phyloP scores from a whole-genome alignment of 129 eudicot species.

The Lonicera japonica region DNA sequence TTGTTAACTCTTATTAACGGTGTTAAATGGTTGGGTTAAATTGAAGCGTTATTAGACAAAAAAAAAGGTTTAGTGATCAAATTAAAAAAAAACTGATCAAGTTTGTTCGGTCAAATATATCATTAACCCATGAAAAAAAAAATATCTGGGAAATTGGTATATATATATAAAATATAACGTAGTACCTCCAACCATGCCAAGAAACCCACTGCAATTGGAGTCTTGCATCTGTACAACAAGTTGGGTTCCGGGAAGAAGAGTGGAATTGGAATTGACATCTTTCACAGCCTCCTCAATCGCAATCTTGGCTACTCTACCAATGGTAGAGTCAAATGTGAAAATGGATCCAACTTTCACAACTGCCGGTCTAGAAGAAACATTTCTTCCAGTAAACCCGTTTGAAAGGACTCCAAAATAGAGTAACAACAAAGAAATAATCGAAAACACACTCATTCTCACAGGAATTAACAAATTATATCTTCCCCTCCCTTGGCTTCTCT shows the following conservation, averaged over 20 bases:
- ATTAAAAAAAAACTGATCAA: too few species aligned
- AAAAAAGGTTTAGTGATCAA: too few species aligned
- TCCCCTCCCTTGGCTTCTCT: too few species aligned
- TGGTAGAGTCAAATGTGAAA: conserved; percentile 70
- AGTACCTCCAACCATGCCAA: conserved; percentile 95
- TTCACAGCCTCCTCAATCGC: conserved; percentile 83
- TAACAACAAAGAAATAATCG: conserved; percentile 19
- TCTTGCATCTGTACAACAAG: conserved; percentile 43
- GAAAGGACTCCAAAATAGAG: conserved; percentile 32
- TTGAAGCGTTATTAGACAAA: too few species aligned
- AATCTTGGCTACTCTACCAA: conserved; percentile 75
- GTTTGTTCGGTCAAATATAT: too few species aligned
- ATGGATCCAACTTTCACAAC: conserved; percentile 76
- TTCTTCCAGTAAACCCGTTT: conserved; percentile 43
- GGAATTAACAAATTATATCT: too few species aligned
- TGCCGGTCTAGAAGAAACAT: conserved; percentile 59
- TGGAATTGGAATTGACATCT: conserved; percentile 63
- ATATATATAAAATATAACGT: neutral
- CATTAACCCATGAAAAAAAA: too few species aligned
- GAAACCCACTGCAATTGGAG: conserved; percentile 88
- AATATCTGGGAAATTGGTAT: too few species aligned
- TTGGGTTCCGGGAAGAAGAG: conserved; percentile 58
- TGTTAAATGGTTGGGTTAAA: too few species aligned
- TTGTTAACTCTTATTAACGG: too few species aligned
- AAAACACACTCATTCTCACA: neutral